Conservation (phyloP, 805 yeast genomes). For the Schwanniomyces occidentalis region DNA sequence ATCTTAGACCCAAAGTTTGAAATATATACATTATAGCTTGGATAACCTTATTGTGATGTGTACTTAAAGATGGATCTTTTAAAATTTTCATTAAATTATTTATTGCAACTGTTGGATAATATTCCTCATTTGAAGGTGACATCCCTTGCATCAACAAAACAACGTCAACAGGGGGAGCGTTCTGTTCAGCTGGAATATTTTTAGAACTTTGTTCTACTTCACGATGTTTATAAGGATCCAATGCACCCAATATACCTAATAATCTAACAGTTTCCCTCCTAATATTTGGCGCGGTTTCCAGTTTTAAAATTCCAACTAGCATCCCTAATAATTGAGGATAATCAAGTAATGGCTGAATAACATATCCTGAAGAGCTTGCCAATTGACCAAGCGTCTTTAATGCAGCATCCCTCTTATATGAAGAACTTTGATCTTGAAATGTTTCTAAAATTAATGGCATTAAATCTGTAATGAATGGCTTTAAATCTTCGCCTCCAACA, state of each 20-base stretch:
- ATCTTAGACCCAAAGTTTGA: constrained; percentile 82
- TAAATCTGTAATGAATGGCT: constrained; percentile 65
- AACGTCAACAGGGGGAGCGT: constrained; percentile 88
- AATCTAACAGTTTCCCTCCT: constrained; percentile 87
- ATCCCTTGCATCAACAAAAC: constrained; percentile 89
- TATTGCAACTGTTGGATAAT: constrained; percentile 93
- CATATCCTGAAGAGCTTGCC: constrained; percentile 90
- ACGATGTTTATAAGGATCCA: constrained; percentile 94
- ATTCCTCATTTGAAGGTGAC: constrained; percentile 90
- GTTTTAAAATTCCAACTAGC: constrained; percentile 75
- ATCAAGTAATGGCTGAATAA: constrained; percentile 87
- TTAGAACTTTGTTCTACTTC: constrained; percentile 78
- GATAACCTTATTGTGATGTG: constrained; percentile 89
- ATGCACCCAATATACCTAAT: constrained; percentile 91
- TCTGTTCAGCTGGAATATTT: constrained; percentile 62
- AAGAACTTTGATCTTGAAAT: constrained; percentile 90
- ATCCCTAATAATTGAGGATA: constrained; percentile 87
- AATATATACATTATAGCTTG: constrained; percentile 92
- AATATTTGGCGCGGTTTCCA: constrained; percentile 72
- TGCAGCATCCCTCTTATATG: constrained; percentile 86
- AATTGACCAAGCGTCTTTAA: constrained; percentile 83
- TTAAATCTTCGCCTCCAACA: constrained; percentile 85
- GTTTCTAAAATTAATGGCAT: constrained; percentile 89
- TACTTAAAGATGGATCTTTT: constrained; percentile 78
- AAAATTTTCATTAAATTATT: constrained; percentile 79